Conservation (phyloP, 805 yeast genomes). For the Wickerhamomyces chambardii region DNA sequence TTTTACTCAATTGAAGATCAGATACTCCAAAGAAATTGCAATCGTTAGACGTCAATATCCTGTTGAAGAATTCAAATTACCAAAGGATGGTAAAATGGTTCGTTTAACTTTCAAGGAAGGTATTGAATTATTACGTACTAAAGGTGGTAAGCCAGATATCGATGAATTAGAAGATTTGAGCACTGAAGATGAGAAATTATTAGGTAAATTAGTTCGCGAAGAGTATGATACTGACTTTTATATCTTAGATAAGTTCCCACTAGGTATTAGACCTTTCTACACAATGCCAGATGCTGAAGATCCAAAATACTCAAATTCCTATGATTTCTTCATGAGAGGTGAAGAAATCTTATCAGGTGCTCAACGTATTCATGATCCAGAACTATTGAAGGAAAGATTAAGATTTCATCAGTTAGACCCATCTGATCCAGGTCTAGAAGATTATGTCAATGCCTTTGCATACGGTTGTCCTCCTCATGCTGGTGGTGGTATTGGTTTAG, state of each 20-base stretch:
- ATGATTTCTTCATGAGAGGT: slow-evolving; percentile 99
- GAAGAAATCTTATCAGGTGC: slow-evolving; percentile 99
- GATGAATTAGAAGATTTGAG: slow-evolving; percentile 79
- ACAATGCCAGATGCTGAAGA: slow-evolving; percentile 97
- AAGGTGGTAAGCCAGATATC: slow-evolving; percentile 73
- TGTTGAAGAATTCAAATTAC: slow-evolving; percentile 93
- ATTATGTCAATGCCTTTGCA: slow-evolving; percentile 85
- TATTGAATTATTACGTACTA: slow-evolving; percentile 73
- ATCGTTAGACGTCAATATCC: slow-evolving; percentile 92
- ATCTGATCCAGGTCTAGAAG: slow-evolving; percentile 71
- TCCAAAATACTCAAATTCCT: slow-evolving; percentile 91
- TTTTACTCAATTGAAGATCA: slow-evolving; percentile 70
- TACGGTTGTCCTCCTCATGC: slow-evolving; percentile 99
- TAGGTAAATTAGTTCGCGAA: slow-evolving; percentile 88
- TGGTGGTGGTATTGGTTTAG: slow-evolving; percentile 99
- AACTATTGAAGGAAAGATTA: slow-evolving; percentile 74
- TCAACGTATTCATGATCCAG: slow-evolving; percentile 96
- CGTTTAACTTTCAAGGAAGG: slow-evolving; percentile 88
- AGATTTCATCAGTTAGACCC: slow-evolving; percentile 77
- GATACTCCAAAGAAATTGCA: slow-evolving; percentile 81
- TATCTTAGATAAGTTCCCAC: slow-evolving; percentile 96
- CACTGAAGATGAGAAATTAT: slow-evolving; percentile 90
- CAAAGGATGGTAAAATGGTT: slow-evolving; percentile 91
- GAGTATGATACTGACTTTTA: slow-evolving; percentile 97
- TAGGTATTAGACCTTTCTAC: slow-evolving; percentile 95